Evolutionary conservation across 2,329 filamentous ascomycete genomes (phyloP), one percentile per base, ranked within the genome.

Genomic region (Sporothrix brasiliensis): DNA sequence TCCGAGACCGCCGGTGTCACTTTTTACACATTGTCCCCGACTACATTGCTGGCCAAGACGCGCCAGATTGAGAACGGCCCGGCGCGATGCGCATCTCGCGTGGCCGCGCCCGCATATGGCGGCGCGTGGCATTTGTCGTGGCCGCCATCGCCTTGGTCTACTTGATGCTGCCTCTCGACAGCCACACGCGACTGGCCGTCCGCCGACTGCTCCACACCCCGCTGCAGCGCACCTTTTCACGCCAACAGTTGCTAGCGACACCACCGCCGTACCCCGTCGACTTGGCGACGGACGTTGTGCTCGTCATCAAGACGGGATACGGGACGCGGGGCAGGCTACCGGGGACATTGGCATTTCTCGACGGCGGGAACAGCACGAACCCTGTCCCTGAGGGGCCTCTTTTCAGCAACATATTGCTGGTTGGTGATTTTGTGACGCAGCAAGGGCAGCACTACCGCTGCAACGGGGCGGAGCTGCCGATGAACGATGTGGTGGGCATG

Each of bases 281-380:
- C 34, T 13, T 67, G 49, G 50, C 50, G 14, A 27, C 30, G 0
- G 65, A 67, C n/a, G 65, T 67, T 1, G 65, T 34, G n/a, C 21
- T 67, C 2, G 44, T 67, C 9, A 67, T 67, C 65, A 67, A 67
- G 21, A 21, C 65, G n/a, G 65, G 65, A 14, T 56, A n/a, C 13
- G 65, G 65, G 2, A 67, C 65, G 44, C 14, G 21, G 19, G 30
- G 44, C 30, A n/a, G 65, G 24, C 13, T 67, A 11, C 65, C 65
- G 2, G 65, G 50, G 6, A 67, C 65, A 21, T n/a, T 67, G 49
- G 2, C 5, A 6, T 27, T 67, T 3, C 44, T 67, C 21, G 49
- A 41, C 16, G 9, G 44, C 16, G 14, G 47, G 2, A 14, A n/a
- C 14, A 44, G 19, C 11, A 24, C 34, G 34, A n/a, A 7, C 44